Evolutionary conservation across 1,284 basidiomycete genomes (phyloP).

Genomic region (Leccinum angustisporum): DNA sequence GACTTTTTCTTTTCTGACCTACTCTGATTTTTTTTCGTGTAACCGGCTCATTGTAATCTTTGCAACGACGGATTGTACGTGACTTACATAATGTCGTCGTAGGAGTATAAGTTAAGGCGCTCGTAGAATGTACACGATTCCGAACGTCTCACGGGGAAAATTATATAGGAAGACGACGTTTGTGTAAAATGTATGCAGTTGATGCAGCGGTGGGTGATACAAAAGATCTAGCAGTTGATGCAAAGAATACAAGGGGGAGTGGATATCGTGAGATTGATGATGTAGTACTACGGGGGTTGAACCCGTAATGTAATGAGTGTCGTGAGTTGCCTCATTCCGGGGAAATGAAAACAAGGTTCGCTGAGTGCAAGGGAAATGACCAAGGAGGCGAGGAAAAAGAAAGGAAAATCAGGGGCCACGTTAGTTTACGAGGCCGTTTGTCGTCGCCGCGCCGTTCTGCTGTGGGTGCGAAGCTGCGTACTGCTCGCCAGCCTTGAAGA

Average conservation of each 20-base stretch:
- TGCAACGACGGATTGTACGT: background rate
- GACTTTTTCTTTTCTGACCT: conserved; percentile 88
- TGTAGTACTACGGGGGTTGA: conserved; percentile 60
- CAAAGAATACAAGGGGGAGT: conserved; percentile 19
- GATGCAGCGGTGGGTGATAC: conserved; percentile 37
- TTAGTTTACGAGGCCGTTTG: conserved; percentile 35
- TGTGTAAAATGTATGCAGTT: conserved; percentile 37
- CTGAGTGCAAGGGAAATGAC: conserved; percentile 3
- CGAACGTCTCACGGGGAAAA: conserved; percentile 16
- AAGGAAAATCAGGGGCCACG: background rate
- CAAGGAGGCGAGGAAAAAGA: conserved; percentile 6
- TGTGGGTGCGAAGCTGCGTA: conserved; percentile 44
- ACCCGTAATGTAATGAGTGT: conserved; percentile 48
- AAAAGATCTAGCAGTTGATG: conserved; percentile 44
- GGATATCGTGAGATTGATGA: conserved; percentile 25
- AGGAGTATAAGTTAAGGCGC: conserved; percentile 27
- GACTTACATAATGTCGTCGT: conserved; percentile 2
- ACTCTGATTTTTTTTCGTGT: conserved; percentile 24
- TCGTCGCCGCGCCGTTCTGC: conserved; percentile 19
- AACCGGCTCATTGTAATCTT: conserved; percentile 13
- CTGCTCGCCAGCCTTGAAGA: conserved; percentile 72
- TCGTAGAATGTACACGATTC: conserved; percentile 21
- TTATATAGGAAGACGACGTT: conserved; percentile 13
- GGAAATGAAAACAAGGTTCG: background rate
- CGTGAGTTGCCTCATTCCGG: conserved; percentile 28